Evolutionary conservation across 2,329 filamentous ascomycete genomes (phyloP).

Genomic region (Neonectria ditissima): DNA sequence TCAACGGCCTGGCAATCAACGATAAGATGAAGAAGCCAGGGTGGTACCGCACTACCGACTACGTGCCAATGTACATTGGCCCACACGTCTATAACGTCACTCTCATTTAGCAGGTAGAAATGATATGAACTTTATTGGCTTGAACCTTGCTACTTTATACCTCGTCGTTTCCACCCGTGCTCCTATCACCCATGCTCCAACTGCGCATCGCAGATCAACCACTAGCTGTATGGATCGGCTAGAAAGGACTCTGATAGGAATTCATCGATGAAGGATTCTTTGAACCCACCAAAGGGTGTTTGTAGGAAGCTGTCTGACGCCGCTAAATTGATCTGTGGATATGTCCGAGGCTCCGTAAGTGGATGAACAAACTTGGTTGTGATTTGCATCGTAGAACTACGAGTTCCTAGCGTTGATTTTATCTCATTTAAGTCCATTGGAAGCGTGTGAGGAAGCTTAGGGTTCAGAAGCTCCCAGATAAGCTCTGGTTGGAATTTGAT

Average conservation of each 20-base stretch:
- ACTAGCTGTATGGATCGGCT: not conserved
- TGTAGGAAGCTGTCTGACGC: slow-evolving; percentile 28
- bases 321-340: not conserved
- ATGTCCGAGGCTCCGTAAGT: slow-evolving; percentile 17
- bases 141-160: no score
- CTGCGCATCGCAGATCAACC: no score
- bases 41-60: no score
- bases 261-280: slow-evolving; percentile 39
- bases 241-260: slow-evolving; percentile 40
- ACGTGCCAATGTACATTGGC: no score
- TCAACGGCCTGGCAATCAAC: no score
- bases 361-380: slow-evolving; percentile 43
- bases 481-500: slow-evolving; percentile 40
- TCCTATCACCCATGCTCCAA: not conserved
- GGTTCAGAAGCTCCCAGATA: slow-evolving; percentile 40
- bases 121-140: no score
- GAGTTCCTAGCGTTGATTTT: not conserved
- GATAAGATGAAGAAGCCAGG: no score
- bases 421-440: not conserved
- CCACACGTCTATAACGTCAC: no score
- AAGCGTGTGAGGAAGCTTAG: slow-evolving; percentile 3
- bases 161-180: not conserved
- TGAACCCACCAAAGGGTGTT: slow-evolving; percentile 21
- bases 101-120: no score
- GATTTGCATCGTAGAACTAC: slow-evolving; percentile 38